Evolutionary conservation across 768 basidiomycete species (phyloP).

Genomic region (Galerina marginata): DNA sequence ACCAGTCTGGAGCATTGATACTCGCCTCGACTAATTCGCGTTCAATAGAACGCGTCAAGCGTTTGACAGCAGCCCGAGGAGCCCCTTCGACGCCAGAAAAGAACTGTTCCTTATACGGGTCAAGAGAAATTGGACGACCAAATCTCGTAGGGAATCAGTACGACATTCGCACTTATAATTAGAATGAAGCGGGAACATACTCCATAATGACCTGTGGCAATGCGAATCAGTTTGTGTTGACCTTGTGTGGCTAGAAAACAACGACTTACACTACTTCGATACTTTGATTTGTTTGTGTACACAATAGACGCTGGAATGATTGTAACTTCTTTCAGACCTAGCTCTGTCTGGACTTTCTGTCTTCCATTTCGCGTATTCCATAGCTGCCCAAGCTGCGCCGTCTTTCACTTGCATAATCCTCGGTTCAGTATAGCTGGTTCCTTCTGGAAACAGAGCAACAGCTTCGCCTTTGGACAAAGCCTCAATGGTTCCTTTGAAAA

Average conservation of each 20-base stretch:
- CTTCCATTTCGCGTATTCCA: constrained; percentile 89
- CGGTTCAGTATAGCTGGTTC: constrained; percentile 92
- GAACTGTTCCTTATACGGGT: constrained; percentile 79
- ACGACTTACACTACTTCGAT: constrained; percentile 79
- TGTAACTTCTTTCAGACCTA: constrained; percentile 51
- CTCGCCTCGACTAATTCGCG: constrained; percentile 73
- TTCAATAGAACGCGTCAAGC: constrained; percentile 79
- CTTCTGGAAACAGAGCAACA: constrained; percentile 94
- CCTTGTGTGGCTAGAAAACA: neutral
- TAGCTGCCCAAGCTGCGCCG: constrained; percentile 92
- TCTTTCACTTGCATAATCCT: constrained; percentile 93
- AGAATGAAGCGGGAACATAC: constrained; percentile 43
- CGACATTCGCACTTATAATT: neutral
- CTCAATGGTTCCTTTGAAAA: constrained; percentile 91
- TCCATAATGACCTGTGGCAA: constrained; percentile 68
- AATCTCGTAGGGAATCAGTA: constrained; percentile 55
- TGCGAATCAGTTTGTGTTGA: neutral
- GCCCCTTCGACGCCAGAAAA: constrained; percentile 69
- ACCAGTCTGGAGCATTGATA: constrained; percentile 96
- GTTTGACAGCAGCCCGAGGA: constrained; percentile 82
- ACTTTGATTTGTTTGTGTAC: constrained; percentile 96
- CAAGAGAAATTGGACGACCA: constrained; percentile 79
- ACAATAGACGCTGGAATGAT: constrained; percentile 89
- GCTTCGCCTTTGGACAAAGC: constrained; percentile 79
- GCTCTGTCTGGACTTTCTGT: constrained; percentile 56